Evolutionary conservation across 805 yeast genomes (phyloP), one percentile per base, ranked within the genome.

Genomic region (Lipomyces orientalis): DNA sequence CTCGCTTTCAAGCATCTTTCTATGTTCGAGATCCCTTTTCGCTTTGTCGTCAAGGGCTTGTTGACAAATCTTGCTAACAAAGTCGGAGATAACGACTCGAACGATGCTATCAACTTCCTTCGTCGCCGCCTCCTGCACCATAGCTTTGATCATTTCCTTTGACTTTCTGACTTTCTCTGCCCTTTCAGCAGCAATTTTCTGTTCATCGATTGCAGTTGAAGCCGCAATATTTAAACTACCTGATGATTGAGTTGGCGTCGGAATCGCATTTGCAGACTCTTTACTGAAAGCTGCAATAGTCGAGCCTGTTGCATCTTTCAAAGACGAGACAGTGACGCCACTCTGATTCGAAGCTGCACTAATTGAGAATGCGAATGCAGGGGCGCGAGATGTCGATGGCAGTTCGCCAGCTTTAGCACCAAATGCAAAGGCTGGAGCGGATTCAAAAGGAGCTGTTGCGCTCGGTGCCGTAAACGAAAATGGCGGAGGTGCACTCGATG

Each of bases 1-100:
- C 0, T 77, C 66, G 0, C 81, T 75, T 1, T 87, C 75, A 31
- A 65, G 31, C 14, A 0, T 81, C 62, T 8, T 66, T 37, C 19
- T 46, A 64, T 31, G 76, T 68, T 66, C 75, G 79, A 57, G 68
- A 70, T 61, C 64, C 61, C 12, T 73, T 61, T 51, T 22, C 25
- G n/a, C 52, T n/a, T 22, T 22, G 34, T 12, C 56, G 54, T 43
- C 66, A 31, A 70, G 33, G 1, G 66, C 65, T 31, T 68, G 63
- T 35, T 67, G 29, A 6, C 67, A 58, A n/a, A 69, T 58, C 8
- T 62, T 68, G 2, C 58, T 56, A 8, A 71, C 60, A 31, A 71
- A 71, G 12, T 60, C 64, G 4, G 63, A 22, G 3, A 74, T 65
- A 4, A 72, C 63, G 1, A 49, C 10, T 39, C 62, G 62, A 2